Percentiles rank a stretch among this genome's conserved stretches.
phyloP scores from a whole-genome alignment of 352 stramenopile genomes.

The Phytophthora capsici region DNA sequence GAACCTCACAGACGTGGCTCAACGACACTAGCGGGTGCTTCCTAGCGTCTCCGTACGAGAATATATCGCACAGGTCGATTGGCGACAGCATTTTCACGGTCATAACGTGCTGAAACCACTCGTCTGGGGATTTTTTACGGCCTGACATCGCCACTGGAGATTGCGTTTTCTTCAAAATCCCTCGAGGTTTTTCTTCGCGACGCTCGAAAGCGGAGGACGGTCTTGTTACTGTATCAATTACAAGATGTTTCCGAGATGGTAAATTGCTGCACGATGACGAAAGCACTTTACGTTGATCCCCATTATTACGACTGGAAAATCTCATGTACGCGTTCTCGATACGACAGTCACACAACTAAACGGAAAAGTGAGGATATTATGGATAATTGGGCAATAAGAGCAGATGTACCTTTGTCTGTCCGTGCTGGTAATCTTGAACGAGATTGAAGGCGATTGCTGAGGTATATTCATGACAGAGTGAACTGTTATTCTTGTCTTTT shows the following conservation, averaged over 20 bases:
- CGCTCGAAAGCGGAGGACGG: conserved; percentile 28
- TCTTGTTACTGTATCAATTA: conserved; percentile 2
- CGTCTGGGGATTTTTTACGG: conserved; percentile 42
- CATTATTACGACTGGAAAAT: conserved; percentile 8
- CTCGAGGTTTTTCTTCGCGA: background rate
- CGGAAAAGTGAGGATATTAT: background rate
- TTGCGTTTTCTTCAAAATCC: conserved; percentile 29
- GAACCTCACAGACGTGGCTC: conserved; percentile 56
- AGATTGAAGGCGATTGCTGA: background rate
- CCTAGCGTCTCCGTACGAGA: conserved; percentile 51
- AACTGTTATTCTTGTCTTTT: conserved; percentile 2
- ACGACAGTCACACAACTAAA: conserved; percentile 27
- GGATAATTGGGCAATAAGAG: too few relatives aligned
- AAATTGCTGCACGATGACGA: conserved; percentile 20
- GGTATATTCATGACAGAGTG: too few relatives aligned
- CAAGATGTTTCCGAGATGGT: background rate
- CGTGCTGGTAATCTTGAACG: conserved; percentile 22
- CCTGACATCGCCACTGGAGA: background rate
- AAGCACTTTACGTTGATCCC: conserved; percentile 1
- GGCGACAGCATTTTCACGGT: conserved; percentile 48
- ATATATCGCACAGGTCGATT: conserved; percentile 61
- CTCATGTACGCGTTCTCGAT: conserved; percentile 30
- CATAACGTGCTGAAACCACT: conserved; percentile 68
- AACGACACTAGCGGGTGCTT: conserved; percentile 50
- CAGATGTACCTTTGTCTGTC: conserved; percentile 24